Conservation (phyloP, 2,329 filamentous ascomycete species). For the Xylariaceae sp. region DNA sequence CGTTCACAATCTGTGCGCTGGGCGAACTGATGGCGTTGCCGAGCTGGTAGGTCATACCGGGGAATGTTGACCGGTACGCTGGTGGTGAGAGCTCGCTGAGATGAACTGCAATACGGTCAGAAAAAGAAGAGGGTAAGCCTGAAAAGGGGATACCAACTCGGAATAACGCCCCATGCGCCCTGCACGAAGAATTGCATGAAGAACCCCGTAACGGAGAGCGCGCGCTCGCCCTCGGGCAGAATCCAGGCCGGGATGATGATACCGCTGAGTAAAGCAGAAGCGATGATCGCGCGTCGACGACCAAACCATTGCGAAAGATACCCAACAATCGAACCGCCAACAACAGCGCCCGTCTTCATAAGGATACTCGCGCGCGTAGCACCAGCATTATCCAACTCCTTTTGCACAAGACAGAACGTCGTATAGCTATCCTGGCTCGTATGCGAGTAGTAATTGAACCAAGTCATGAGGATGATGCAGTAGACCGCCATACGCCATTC, state of each 20-base stretch:
- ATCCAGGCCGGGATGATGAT: conserved; percentile 66
- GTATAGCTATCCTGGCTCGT: conserved; percentile 78
- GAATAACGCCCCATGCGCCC: conserved; percentile 61
- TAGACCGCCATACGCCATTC: conserved; percentile 78
- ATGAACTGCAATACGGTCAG: conserved; percentile 40
- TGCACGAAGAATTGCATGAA: conserved; percentile 65
- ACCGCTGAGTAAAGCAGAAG: conserved; percentile 54
- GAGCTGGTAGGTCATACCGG: conserved; percentile 67
- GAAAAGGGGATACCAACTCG: conserved; percentile 34
- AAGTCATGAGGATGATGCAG: conserved; percentile 73
- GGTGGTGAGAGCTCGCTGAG: conserved; percentile 68
- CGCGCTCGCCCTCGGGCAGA: conserved; percentile 53
- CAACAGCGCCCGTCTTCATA: conserved; percentile 73
- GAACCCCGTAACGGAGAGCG: conserved; percentile 60
- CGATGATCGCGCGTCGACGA: conserved; percentile 62
- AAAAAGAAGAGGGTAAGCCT: background rate
- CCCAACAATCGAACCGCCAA: conserved; percentile 67
- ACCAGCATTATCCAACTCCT: conserved; percentile 58
- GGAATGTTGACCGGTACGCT: conserved; percentile 65
- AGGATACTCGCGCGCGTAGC: conserved; percentile 72
- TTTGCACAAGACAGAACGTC: conserved; percentile 70
- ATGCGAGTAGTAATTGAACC: conserved; percentile 71
- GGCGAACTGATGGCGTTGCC: conserved; percentile 71
- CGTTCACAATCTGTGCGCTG: conserved; percentile 72
- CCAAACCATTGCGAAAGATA: conserved; percentile 72